Evolutionary conservation across 2,329 filamentous ascomycete species (phyloP), one percentile per base, ranked within the genome.

Genomic region (Fusarium metavorans): DNA sequence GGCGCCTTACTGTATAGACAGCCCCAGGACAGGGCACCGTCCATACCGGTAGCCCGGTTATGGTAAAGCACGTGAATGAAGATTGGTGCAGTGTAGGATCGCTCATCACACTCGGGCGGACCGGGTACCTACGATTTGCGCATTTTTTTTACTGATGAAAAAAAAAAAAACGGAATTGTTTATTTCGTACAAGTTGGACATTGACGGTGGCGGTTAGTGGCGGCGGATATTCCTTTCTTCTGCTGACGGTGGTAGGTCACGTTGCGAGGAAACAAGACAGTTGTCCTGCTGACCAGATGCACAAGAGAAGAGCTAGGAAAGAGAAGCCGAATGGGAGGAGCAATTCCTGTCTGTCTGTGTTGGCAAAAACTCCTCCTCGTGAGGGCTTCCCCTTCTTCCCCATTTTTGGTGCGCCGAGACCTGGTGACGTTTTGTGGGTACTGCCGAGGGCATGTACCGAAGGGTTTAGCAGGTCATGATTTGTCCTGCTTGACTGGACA

Each of bases 391-490:
- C n/a, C 9, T 30, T 18, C 45, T 54, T 34, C 54, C 54, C 54
- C 54, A 57, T 57, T 57, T 37, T 57, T 37, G 54, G 54, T 48
- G 14, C 50, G 25, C 54, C 37, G 34, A 32, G 62, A 64, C 32
- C 58, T 72, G 37, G 62, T 61, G 65, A 68, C 61, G 58, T 62
- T 35, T 18, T 63, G 62, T 58, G 59, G 50, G 56, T 43, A 63
- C 35, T 68, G 59, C 68, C 67, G 62, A 62, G 59, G 34, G 27
- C 43, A 67, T 58, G 64, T 64, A 60, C 65, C 39, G 58, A 77
- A 16, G 13, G 34, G 37, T n/a, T n/a, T 18, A 34, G 32, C n/a
- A 35, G 48, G 30, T 30, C 43, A 37, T 61, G 48, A 72, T 61
- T 76, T 52, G 58, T 56, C 62, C 56, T 63, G 18, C 23, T 18